phyloP scores from a whole-genome alignment of 2,329 filamentous ascomycete species.

The Exutisphaerella laricina region DNA sequence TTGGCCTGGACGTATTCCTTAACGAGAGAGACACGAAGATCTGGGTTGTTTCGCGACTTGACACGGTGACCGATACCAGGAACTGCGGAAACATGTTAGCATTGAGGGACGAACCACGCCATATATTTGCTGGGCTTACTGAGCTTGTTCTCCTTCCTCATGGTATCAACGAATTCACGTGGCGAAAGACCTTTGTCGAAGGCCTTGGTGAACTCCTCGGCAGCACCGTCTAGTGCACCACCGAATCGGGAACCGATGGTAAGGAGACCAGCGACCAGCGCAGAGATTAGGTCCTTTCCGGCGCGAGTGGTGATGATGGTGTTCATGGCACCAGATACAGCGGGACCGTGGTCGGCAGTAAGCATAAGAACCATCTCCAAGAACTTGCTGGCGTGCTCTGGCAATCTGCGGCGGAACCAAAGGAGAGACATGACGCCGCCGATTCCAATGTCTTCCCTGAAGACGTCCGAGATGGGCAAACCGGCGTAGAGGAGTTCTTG shows the following conservation, averaged over 20 bases:
- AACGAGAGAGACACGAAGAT: constrained; percentile 98
- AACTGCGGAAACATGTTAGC: constrained; percentile 47
- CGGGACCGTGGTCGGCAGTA: constrained; percentile 97
- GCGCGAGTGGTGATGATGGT: constrained; percentile 99
- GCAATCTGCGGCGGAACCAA: constrained; percentile 98
- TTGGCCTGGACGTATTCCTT: constrained; percentile 98
- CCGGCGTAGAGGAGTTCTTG: constrained; percentile 98
- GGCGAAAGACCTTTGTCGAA: constrained; percentile 98
- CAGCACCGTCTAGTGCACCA: constrained; percentile 95
- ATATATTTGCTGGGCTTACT: constrained; percentile 48
- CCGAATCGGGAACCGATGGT: constrained; percentile 98
- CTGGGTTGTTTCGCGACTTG: constrained; percentile 99
- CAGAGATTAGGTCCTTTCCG: constrained; percentile 95
- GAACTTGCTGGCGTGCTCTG: constrained; percentile 96
- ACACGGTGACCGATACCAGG: constrained; percentile 98
- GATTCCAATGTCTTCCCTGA: constrained; percentile 97
- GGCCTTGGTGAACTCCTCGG: constrained; percentile 96
- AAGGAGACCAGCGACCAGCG: constrained; percentile 90
- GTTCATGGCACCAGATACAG: constrained; percentile 99
- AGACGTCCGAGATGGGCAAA: constrained; percentile 99
- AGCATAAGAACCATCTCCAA: constrained; percentile 99
- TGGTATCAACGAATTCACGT: constrained; percentile 96
- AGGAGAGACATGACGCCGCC: constrained; percentile 99
- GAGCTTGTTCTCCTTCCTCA: constrained; percentile 99
- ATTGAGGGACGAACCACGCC: neutral